A percentile compares a stretch with the other conserved stretches of the same genome.
Evolutionary conservation across 768 basidiomycete genomes (phyloP).

Genomic region (Paxillus rubicundulus): DNA sequence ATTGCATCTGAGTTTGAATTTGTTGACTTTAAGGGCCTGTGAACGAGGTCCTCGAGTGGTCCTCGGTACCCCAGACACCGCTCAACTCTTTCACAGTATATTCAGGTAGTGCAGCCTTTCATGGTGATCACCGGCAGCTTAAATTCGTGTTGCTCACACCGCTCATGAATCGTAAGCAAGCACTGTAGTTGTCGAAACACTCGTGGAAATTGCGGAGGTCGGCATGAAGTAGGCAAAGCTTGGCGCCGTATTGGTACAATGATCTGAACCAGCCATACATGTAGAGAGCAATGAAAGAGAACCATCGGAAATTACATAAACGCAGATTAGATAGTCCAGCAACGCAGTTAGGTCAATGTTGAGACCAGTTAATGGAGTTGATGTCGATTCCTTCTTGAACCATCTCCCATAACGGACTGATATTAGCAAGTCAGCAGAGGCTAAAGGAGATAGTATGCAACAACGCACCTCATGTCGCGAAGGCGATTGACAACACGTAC

Average conservation of each 20-base stretch:
- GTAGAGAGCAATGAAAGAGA: constrained; percentile 11
- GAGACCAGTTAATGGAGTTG: constrained; percentile 92
- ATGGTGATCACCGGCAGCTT: too few relatives aligned
- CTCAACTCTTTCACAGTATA: too few relatives aligned
- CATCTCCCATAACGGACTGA: constrained; percentile 98
- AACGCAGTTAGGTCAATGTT: constrained; percentile 35
- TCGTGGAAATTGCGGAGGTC: too few relatives aligned
- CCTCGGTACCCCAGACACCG: constrained; percentile 19
- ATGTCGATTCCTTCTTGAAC: constrained; percentile 98
- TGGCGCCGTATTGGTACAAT: constrained; percentile 3
- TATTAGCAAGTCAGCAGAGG: constrained; percentile 8
- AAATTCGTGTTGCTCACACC: too few relatives aligned
- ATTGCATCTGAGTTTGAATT: constrained; percentile 33
- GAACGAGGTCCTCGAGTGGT: constrained; percentile 14
- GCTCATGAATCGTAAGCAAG: too few relatives aligned
- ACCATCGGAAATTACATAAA: constrained; percentile 4
- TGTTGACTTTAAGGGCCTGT: constrained; percentile 30
- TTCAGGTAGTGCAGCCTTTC: too few relatives aligned
- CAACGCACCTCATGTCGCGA: constrained; percentile 84
- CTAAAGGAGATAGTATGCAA: constrained; percentile 1
- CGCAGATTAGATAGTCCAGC: neutral
- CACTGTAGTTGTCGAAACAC: too few relatives aligned
- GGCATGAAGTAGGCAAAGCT: too few relatives aligned
- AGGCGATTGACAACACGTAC: constrained; percentile 82
- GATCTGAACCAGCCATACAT: constrained; percentile 12